Evolutionary conservation across 495 filamentous ascomycete genomes (phyloP).

Genomic region (Cenococcum geophilum): DNA sequence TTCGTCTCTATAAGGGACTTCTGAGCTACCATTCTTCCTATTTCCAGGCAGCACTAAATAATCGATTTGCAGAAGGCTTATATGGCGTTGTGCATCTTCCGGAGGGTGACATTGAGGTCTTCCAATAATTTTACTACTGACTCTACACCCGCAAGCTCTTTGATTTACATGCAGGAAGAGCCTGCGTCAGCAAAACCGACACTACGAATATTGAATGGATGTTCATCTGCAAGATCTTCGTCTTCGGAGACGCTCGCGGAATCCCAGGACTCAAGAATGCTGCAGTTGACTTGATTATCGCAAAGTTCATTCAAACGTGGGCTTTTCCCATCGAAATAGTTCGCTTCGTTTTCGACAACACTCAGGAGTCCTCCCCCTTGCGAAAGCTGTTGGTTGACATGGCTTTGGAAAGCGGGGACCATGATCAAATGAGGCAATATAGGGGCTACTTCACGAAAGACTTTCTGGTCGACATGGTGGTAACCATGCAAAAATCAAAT

Average conservation of each 20-base stretch:
- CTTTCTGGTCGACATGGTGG: too few species aligned
- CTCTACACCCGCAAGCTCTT: conserved; percentile 31
- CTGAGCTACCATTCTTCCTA: conserved; percentile 40
- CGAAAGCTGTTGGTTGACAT: conserved; percentile 4
- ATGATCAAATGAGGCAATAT: too few species aligned
- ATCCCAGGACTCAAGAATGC: conserved; percentile 1
- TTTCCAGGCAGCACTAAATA: conserved; percentile 44
- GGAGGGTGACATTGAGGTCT: conserved; percentile 36
- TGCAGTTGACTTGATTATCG: neutral
- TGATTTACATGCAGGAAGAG: neutral
- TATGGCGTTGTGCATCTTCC: conserved; percentile 37
- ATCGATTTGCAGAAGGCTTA: conserved; percentile 39
- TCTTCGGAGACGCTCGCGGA: conserved; percentile 9
- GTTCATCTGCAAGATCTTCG: conserved; percentile 4
- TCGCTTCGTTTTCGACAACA: conserved; percentile 2
- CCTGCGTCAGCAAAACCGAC: neutral
- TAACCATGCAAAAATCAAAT: too few species aligned
- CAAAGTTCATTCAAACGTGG: neutral
- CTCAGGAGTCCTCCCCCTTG: neutral
- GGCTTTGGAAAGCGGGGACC: neutral
- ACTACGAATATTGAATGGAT: neutral
- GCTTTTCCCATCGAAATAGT: neutral
- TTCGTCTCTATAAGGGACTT: conserved; percentile 40
- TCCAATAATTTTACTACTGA: conserved; percentile 44
- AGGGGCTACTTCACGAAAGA: too few species aligned